Evolutionary conservation across 1,284 basidiomycete species (phyloP).

Genomic region (Coriolopsis trogii): DNA sequence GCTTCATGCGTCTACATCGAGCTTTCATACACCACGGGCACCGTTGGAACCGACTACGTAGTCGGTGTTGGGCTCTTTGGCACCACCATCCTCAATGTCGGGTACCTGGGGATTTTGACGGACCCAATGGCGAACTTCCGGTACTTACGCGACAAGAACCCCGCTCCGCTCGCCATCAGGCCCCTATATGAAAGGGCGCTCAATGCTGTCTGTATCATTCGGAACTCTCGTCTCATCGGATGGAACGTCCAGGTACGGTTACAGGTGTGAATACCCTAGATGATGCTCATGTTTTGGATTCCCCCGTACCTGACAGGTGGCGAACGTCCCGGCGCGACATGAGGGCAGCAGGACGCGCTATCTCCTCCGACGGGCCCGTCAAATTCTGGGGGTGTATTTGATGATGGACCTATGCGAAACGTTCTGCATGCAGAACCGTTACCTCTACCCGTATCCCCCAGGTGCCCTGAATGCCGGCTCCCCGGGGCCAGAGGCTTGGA

Average conservation of each 20-base stretch:
- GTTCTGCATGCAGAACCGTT: neutral
- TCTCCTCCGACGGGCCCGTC: neutral
- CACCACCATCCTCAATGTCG: neutral
- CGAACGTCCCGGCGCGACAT: neutral
- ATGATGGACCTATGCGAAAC: neutral
- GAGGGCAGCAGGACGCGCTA: neutral
- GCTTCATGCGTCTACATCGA: neutral
- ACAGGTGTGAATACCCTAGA: neutral
- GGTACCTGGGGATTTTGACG: neutral
- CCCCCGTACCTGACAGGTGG: neutral
- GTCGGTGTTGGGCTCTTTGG: neutral
- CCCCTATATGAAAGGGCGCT: neutral
- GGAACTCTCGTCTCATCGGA: neutral
- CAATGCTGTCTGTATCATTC: neutral
- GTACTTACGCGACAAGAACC: neutral
- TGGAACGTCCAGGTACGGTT: neutral
- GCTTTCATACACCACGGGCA: neutral
- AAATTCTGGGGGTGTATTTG: neutral
- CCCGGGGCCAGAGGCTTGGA: neutral
- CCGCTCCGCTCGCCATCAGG: neutral
- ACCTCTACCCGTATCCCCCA: neutral
- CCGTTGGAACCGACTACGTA: neutral
- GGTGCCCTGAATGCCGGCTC: neutral
- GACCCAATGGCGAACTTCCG: neutral
- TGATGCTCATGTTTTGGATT: neutral